These are phyloP conservation scores for Boletus rubroflammeus DNA, from an alignment of 768 basidiomycete genomes.

Conservation along the genomic window DNA sequence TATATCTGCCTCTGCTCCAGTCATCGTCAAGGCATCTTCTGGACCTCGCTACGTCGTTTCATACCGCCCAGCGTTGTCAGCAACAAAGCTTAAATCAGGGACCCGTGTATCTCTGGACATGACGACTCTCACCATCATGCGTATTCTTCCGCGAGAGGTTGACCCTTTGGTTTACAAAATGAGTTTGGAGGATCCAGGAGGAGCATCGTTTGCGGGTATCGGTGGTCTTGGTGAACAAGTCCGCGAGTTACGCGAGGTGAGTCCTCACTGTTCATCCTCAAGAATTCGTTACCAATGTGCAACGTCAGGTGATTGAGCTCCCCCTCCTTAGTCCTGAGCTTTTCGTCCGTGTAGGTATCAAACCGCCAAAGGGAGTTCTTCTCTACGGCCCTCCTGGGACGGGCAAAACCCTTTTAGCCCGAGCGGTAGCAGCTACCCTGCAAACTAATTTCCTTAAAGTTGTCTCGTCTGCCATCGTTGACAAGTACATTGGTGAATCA, in stretches of 20 bases:
- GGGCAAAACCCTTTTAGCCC: constrained; percentile 91
- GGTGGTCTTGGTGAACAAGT: constrained; percentile 96
- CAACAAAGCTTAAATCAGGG: constrained; percentile 85
- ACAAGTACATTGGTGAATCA: constrained; percentile 98
- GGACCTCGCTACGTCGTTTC: constrained; percentile 99
- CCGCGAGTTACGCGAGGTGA: constrained; percentile 88
- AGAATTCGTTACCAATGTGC: background rate
- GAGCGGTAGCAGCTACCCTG: constrained; percentile 93
- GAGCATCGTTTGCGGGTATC: constrained; percentile 93
- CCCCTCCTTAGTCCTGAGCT: constrained; percentile 92
- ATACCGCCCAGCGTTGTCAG: constrained; percentile 90
- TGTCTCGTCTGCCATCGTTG: constrained; percentile 95
- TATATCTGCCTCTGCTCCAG: constrained; percentile 34
- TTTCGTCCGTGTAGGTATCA: constrained; percentile 94
- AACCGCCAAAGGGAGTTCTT: constrained; percentile 92
- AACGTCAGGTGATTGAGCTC: constrained; percentile 82
- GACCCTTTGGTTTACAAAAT: constrained; percentile 99
- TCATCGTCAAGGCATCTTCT: constrained; percentile 98
- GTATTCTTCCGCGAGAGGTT: constrained; percentile 94
- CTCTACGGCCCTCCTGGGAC: constrained; percentile 97
- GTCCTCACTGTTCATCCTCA: constrained; percentile 19
- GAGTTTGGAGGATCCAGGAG: constrained; percentile 97
- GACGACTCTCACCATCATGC: constrained; percentile 99
- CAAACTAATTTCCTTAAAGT: constrained; percentile 98
- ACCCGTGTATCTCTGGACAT: constrained; percentile 97